Evolutionary conservation across 768 basidiomycete genomes (phyloP).

Genomic region (Calocera viscosa): DNA sequence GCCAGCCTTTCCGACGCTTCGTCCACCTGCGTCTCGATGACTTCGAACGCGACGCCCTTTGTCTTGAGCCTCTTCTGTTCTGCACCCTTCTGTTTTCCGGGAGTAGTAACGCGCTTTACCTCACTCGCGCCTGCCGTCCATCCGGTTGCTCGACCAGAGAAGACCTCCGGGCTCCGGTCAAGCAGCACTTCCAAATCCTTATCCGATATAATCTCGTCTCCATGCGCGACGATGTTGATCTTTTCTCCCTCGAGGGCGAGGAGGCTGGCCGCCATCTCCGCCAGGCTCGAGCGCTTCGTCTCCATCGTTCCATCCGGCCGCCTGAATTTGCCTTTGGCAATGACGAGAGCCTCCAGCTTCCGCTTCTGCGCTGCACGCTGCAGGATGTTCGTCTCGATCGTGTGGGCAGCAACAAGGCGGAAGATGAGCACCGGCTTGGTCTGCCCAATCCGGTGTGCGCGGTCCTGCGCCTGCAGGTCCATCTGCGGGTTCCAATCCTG

Average conservation of each 20-base stretch:
- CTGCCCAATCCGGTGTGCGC: slow-evolving; percentile 93
- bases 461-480: slow-evolving; percentile 90
- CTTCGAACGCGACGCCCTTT: slow-evolving; percentile 45
- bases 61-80: neutral
- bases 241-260: slow-evolving; percentile 77
- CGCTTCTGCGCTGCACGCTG: slow-evolving; percentile 75
- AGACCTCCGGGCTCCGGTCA: slow-evolving; percentile 66
- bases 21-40: slow-evolving; percentile 54
- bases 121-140: slow-evolving; percentile 45
- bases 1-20: slow-evolving; percentile 57
- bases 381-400: slow-evolving; percentile 86
- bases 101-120: slow-evolving; percentile 1
- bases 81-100: neutral
- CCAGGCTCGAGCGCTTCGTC: slow-evolving; percentile 48
- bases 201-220: slow-evolving; percentile 64
- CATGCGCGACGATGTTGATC: slow-evolving; percentile 70
- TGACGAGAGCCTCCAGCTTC: slow-evolving; percentile 86
- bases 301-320: slow-evolving; percentile 31
- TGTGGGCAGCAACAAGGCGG: slow-evolving; percentile 73
- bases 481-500: slow-evolving; percentile 94
- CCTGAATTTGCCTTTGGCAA: slow-evolving; percentile 58
- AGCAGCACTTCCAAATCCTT: slow-evolving; percentile 67
- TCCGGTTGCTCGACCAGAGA: slow-evolving; percentile 53
- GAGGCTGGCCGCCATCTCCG: slow-evolving; percentile 68
- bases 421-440: slow-evolving; percentile 82